Evolutionary conservation across 139 green algal species (phyloP).

Genomic region (Coccomyxa sp.): DNA sequence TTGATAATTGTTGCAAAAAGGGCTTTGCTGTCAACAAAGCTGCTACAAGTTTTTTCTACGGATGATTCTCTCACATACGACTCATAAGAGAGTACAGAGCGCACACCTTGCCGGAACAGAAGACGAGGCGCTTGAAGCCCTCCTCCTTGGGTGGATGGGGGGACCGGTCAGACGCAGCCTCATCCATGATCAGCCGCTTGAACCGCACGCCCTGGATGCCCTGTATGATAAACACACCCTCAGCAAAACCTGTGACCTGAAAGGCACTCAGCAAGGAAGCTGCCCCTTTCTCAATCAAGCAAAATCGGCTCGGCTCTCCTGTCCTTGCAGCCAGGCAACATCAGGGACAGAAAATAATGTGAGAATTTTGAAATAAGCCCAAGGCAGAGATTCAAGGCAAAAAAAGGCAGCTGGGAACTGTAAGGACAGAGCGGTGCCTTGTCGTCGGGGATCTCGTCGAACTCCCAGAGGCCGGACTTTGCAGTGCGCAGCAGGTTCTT

Average conservation of each 20-base stretch:
- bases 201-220: constrained; percentile 89
- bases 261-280: too few species aligned
- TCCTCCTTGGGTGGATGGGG: constrained; percentile 59
- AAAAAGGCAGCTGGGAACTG: too few species aligned
- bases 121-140: constrained; percentile 48
- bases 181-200: constrained; percentile 98
- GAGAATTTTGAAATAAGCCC: too few species aligned
- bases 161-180: constrained; percentile 50
- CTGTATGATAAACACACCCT: too few species aligned
- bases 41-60: neutral
- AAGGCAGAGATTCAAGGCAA: too few species aligned
- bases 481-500: constrained; percentile 95
- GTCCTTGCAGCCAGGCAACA: too few species aligned
- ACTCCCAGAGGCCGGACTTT: constrained; percentile 81
- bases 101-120: constrained; percentile 24
- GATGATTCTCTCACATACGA: neutral
- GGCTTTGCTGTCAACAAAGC: too few species aligned
- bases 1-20: too few species aligned
- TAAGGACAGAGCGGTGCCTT: constrained; percentile 1
- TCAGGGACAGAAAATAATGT: too few species aligned
- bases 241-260: too few species aligned
- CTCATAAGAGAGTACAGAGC: neutral
- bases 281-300: too few species aligned
- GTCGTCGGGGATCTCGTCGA: constrained; percentile 88
- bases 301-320: too few species aligned